Conservation (phyloP, 208 protist species). For the Spironucleus salmonicida region DNA sequence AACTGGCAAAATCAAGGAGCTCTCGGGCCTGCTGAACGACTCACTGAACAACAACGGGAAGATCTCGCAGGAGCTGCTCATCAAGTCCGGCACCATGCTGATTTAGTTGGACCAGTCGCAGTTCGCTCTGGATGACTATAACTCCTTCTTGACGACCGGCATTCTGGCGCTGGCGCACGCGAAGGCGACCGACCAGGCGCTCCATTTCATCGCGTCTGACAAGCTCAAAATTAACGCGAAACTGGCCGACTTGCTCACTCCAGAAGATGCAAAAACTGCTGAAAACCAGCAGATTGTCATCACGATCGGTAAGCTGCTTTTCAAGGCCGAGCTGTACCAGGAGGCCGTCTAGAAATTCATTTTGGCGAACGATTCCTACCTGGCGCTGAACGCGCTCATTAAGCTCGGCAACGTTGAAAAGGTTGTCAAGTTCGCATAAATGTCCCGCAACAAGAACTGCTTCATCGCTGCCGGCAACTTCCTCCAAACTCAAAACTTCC, state of each 20-base stretch:
- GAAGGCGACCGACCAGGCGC: not conserved
- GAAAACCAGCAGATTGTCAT: not conserved
- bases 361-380: not conserved
- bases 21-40: not conserved
- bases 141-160: not conserved
- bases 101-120: not conserved
- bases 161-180: constrained; percentile 1
- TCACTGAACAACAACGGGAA: too few species aligned
- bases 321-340: constrained; percentile 6
- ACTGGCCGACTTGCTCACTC: constrained; percentile 9
- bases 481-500: constrained; percentile 5
- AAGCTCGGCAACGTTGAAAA: not conserved
- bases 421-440: constrained; percentile 23
- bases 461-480: constrained; percentile 19
- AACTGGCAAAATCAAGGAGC: constrained; percentile 6
- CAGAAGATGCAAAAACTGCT: not conserved
- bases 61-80: not conserved
- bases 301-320: constrained; percentile 20
- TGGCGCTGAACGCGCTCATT: not conserved
- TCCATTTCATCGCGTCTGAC: not conserved
- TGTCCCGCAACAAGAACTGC: not conserved
- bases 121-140: constrained; percentile 9
- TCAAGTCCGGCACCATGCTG: not conserved
- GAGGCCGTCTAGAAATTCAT: constrained; percentile 19
- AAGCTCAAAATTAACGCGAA: not conserved